Evolutionary conservation across 2,329 filamentous ascomycete genomes (phyloP).

Genomic region (Fusarium verticillioides): DNA sequence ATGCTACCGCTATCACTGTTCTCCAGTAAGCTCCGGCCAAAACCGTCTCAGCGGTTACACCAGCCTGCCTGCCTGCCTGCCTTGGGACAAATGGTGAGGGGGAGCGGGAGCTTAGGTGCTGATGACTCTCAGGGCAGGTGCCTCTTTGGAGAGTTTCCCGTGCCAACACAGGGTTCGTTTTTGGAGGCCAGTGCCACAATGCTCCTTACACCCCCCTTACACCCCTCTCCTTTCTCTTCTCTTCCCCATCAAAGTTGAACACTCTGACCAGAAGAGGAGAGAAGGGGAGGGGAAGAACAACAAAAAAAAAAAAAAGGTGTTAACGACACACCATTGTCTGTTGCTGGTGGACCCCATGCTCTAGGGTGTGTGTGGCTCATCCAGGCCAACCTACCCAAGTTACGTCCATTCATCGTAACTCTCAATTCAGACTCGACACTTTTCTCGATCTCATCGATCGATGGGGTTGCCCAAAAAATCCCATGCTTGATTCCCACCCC

Average conservation of each 20-base stretch:
- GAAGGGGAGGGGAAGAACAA: not conserved
- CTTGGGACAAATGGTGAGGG: conserved; percentile 13
- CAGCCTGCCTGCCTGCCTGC: not conserved
- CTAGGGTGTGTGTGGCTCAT: conserved; percentile 30
- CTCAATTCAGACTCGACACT: conserved; percentile 32
- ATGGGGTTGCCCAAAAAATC: conserved; percentile 49
- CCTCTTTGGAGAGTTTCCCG: conserved; percentile 24
- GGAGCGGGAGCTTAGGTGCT: conserved; percentile 30
- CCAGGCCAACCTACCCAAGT: conserved; percentile 23
- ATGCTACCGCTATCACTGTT: not conserved
- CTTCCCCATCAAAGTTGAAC: not conserved
- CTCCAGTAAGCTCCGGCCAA: conserved; percentile 18
- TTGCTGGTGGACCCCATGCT: conserved; percentile 25
- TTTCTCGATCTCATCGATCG: conserved; percentile 52
- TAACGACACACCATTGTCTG: conserved; percentile 28
- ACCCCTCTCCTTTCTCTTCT: not conserved
- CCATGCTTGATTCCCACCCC: conserved; percentile 43
- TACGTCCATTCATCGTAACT: conserved; percentile 31
- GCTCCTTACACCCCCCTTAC: not conserved
- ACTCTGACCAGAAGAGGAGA: not conserved
- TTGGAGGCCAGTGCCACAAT: conserved; percentile 5
- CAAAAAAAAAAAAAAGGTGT: not conserved
- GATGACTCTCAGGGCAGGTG: conserved; percentile 37
- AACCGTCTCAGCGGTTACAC: conserved; percentile 30
- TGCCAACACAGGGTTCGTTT: conserved; percentile 13